Conservation (phyloP, 148 eudicot genomes). For the Talinum fruticosum region DNA sequence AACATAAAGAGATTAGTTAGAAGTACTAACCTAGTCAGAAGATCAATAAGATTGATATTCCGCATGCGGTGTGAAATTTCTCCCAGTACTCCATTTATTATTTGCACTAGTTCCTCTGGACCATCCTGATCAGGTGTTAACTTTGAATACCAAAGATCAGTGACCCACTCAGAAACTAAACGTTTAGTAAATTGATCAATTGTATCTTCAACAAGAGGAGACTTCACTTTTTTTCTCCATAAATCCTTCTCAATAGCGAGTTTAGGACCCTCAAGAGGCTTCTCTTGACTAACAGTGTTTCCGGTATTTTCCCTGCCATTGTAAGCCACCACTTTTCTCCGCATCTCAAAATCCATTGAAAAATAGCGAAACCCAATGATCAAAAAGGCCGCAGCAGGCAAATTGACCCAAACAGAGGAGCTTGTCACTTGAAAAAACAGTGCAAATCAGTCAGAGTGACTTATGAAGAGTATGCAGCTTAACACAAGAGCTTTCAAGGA, state of each 20-base stretch:
- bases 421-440: constrained; percentile 70
- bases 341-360: constrained; percentile 69
- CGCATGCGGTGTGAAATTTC: constrained; percentile 79
- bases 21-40: constrained; percentile 65
- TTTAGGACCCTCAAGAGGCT: constrained; percentile 41
- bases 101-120: constrained; percentile 83
- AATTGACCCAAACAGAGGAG: constrained; percentile 85
- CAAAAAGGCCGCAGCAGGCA: constrained; percentile 69
- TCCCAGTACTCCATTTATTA: constrained; percentile 77
- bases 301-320: constrained; percentile 47
- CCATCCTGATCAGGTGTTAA: constrained; percentile 84
- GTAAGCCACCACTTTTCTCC: constrained; percentile 76
- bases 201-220: constrained; percentile 84
- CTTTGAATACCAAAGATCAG: constrained; percentile 91
- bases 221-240: constrained; percentile 84
- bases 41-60: constrained; percentile 78
- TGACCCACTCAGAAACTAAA: constrained; percentile 91
- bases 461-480: neutral
- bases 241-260: constrained; percentile 40
- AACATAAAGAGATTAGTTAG: constrained; percentile 11
- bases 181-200: constrained; percentile 81
- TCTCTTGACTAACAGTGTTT: constrained; percentile 35
- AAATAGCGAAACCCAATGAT: constrained; percentile 67
- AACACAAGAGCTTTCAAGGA: neutral
- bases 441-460: constrained; percentile 11